These are phyloP conservation scores for Gillenia trifoliata DNA, from an alignment of 306 rosid species.

Conservation along the genomic window DNA sequence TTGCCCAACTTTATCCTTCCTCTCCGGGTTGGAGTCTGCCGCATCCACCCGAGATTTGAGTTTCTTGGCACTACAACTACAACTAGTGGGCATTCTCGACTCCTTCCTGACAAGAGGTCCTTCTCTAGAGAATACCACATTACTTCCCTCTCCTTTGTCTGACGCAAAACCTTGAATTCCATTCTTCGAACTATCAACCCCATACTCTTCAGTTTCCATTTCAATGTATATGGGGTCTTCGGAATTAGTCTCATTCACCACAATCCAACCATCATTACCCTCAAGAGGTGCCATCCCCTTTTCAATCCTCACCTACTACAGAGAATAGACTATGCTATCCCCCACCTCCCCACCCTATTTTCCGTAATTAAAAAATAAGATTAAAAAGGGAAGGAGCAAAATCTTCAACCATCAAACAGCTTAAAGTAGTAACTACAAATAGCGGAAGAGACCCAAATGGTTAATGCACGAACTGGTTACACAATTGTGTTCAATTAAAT, in stretches of 20 bases:
- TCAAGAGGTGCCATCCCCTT: conserved; percentile 24
- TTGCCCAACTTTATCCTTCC: conserved; percentile 36
- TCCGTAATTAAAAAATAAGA: background rate
- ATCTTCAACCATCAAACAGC: background rate
- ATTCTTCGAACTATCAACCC: conserved; percentile 28
- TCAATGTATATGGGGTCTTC: conserved; percentile 31
- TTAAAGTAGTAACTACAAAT: background rate
- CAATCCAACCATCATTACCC: conserved; percentile 18
- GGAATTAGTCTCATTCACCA: conserved; percentile 22
- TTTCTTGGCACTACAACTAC: conserved; percentile 44
- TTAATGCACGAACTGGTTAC: conserved; percentile 10
- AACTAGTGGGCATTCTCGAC: conserved; percentile 27
- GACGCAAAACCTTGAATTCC: conserved; percentile 37
- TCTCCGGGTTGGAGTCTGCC: conserved; percentile 34
- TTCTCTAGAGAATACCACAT: conserved; percentile 52
- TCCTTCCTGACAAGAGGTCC: conserved; percentile 46
- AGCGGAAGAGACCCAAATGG: background rate
- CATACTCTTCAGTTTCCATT: conserved; percentile 39
- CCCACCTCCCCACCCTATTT: conserved; percentile 1
- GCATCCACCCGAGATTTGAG: conserved; percentile 40
- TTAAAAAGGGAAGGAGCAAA: background rate
- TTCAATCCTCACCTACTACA: conserved; percentile 17
- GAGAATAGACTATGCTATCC: background rate
- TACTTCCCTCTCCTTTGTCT: conserved; percentile 56
- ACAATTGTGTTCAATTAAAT: background rate